Base-by-base conservation (phyloP, 2,329 filamentous ascomycete species). In the Trichoderma gracile region DNA sequence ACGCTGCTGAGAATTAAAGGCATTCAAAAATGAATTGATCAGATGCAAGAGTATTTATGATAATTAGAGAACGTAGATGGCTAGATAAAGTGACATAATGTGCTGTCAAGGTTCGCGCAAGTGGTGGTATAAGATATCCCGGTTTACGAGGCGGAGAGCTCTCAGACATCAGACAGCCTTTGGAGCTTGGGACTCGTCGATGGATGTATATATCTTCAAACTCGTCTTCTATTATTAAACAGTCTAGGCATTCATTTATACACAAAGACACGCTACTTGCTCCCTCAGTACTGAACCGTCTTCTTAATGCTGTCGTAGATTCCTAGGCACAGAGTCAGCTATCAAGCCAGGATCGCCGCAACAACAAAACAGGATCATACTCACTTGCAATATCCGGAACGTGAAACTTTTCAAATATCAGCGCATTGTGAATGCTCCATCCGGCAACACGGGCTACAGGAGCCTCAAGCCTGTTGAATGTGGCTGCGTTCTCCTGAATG, bases 301-400 rank as follows among this genome's bases (percentile, higher is more conserved):
- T 83, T 84, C 75, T 88, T 89, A 69, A 92, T 88, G 19, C 84
- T 84, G 70, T 91, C 89, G 66, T 90, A 91, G 70, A 92, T 82
- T 73, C 89, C 88, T 91, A 2, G 42, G 14, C 27, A 68, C 71
- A 50, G 71, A 64, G 47, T 33, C 33, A 57, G 38, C 23, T 12
- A 63, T 3, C 33, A 17, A 19, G 15, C 1, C 3, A 3, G 14
- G 12, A 12, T 9, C 42, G 19, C 21, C 17, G 8, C 21, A 21
- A 14, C 7, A 30, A 54, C 10, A 17, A 3, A 9, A 42, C 30
- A 17, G 8, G 47, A 9, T 33, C 5, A 7, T 15, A 89, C 92
- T 87, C 80, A 96, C 93, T 88, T 15, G 91, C 86, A 71, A 96
- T 89, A 77, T 97, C 93, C 0, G 93, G 93, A 63, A 96, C 81